Base-by-base conservation (phyloP, 169 alveolate genomes). In the Eimeria praecox region DNA sequence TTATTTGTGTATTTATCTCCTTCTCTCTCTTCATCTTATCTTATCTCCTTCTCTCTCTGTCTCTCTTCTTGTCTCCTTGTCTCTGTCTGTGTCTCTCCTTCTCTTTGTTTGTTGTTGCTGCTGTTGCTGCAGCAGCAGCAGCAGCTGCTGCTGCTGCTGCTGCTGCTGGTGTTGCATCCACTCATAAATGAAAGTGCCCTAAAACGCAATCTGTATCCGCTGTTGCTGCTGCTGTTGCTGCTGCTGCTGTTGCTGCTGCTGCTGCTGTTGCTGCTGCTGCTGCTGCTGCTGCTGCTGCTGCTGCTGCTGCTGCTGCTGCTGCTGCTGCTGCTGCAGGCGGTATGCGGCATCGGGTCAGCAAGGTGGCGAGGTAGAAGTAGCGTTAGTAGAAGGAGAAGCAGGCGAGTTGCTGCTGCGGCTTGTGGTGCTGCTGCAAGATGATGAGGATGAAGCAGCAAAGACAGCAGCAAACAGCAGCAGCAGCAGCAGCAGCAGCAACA, bases 371-470 rank as follows among this genome's bases (percentile, higher is more conserved):
- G n/a, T n/a, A n/a, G n/a, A n/a, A n/a, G n/a, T n/a, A n/a, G n/a
- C n/a, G n/a, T 64, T 64, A 10, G 40, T 64, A 14, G 14, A 0
- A 18, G 12, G 5, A 49, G 56, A 49, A 49, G 56, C 56, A 49
- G 75, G 9, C 75, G 38, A n/a, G 14, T 22, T 69, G 80, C 80
- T 69, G 80, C 80, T 69, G 38, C 80, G 27, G 49, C 44, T 56
- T 16, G 4, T 56, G 66, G n/a, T 62, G 33, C 38, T 62, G 33
- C 69, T 54, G 38, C 69, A 83, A 40, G 91, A 77, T 16, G 91
- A 77, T 18, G 91, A 83, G 40, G 91, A 54, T n/a, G 91, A 83
- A 52, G 75, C 33, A 16, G 91, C 91, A 9, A 12, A n/a, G 69
- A 27, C 91, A 83, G 49, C 24, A 46, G 35, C 46, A 33, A 27